Evolutionary conservation across 129 eudicot genomes (phyloP).

Genomic region (Flaveria robusta): DNA sequence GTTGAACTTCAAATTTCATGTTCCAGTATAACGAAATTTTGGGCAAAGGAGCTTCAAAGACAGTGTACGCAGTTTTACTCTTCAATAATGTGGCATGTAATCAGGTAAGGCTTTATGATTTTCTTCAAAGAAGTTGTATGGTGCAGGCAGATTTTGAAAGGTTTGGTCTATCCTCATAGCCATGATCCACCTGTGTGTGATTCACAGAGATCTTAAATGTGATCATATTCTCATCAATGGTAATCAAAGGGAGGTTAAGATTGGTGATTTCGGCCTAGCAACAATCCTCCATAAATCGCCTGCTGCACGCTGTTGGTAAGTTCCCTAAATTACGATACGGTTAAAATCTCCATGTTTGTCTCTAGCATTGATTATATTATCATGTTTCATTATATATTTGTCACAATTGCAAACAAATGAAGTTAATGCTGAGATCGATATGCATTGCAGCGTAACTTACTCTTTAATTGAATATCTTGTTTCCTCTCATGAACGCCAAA

Average conservation of each 20-base stretch:
- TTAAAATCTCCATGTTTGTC: not conserved
- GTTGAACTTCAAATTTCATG: conserved; percentile 24
- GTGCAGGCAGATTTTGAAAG: conserved; percentile 86
- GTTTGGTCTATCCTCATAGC: conserved; percentile 81
- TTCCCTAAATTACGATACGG: not conserved
- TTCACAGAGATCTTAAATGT: conserved; percentile 73
- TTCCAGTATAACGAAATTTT: conserved; percentile 83
- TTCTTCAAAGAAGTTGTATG: conserved; percentile 67
- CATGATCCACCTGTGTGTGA: conserved; percentile 62
- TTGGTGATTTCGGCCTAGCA: conserved; percentile 95
- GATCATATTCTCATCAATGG: conserved; percentile 88
- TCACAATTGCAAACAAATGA: not conserved
- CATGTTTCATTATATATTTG: not conserved
- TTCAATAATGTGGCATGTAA: conserved; percentile 92
- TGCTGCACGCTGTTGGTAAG: conserved; percentile 85
- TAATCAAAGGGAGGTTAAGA: conserved; percentile 90
- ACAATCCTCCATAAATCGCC: conserved; percentile 82
- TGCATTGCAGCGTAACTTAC: not conserved
- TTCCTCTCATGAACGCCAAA: conserved; percentile 75
- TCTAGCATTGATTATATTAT: conserved; percentile 6
- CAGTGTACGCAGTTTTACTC: conserved; percentile 57
- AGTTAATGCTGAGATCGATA: not conserved
- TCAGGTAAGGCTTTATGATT: conserved; percentile 79
- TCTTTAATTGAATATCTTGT: not conserved
- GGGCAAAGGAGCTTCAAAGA: conserved; percentile 96